These are phyloP conservation scores for Neonectria faginata DNA, from an alignment of 2,329 filamentous ascomycete species.

Conservation along the genomic window DNA sequence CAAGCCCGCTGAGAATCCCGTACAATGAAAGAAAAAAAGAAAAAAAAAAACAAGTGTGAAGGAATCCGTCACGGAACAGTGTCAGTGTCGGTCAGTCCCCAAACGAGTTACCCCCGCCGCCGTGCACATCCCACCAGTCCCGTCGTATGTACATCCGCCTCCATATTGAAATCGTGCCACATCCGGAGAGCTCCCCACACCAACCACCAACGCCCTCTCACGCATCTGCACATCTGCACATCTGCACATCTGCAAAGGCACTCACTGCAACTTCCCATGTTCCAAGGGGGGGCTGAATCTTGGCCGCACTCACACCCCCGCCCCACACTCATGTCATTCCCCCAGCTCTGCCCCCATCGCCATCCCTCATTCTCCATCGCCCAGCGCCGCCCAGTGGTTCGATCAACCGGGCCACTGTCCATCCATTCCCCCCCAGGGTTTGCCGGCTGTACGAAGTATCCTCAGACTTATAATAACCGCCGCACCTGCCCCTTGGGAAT, in stretches of 20 bases:
- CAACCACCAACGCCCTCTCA: conserved; percentile 3
- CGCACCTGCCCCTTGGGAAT: conserved; percentile 5
- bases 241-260: neutral
- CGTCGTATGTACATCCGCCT: conserved; percentile 1
- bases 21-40: neutral
- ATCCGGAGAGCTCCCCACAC: conserved; percentile 7
- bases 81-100: neutral
- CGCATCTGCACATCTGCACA: neutral
- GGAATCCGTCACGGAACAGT: too few species aligned
- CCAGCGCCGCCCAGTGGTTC: conserved; percentile 29
- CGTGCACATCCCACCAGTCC: neutral
- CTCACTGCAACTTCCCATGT: neutral
- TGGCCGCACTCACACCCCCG: conserved; percentile 22
- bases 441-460: too few species aligned
- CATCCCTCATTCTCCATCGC: conserved; percentile 15
- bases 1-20: conserved; percentile 7
- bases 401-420: conserved; percentile 23
- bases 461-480: conserved; percentile 31
- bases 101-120: conserved; percentile 12
- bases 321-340: conserved; percentile 8
- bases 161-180: conserved; percentile 17
- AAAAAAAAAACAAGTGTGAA: neutral
- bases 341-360: conserved; percentile 8
- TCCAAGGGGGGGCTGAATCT: neutral
- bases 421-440: neutral